Base-by-base conservation (phyloP, 1,284 basidiomycete species). In the Cutaneotrichosporon arboriforme region DNA sequence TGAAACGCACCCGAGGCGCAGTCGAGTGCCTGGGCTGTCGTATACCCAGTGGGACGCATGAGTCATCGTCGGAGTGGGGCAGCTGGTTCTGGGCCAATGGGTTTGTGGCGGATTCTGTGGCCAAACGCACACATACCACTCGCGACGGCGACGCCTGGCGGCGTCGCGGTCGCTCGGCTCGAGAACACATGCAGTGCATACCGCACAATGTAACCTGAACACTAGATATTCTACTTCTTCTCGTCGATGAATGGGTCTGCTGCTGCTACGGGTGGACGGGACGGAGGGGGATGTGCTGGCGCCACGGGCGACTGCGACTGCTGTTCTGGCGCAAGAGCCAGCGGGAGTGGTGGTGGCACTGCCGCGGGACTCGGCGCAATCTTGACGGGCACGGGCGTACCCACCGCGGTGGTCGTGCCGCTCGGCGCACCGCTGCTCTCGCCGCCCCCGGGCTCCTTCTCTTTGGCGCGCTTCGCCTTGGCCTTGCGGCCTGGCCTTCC, bases 401-500 rank as follows among this genome's bases (percentile, higher is more conserved):
- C 43, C 18, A 45, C 43, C 12, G 43, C 43, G 10, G 31, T 35
- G 5, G 43, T 45, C 17, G 31, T 18, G 20, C 31, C 20, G 7
- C 31, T 17, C 7, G 43, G 33, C 8, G 33, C 43, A 18, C 43
- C 34, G 38, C 38, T 40, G 38, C 20, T 20, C 17, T 20, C 38
- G 17, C 38, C 38, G 2, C 38, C 38, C 17, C 17, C 38, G 5
- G 33, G 31, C 10, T 33, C 43, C 43, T 45, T 33, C 31, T 41
- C 47, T 31, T 49, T 49, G 13, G 41, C 41, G 9, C 59, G 59
- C 49, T 64, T 64, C 3, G 65, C 63, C 55, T 73, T 73, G 36
- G 67, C 66, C 51, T 75, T 75, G 14, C 73, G 59, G 1, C 73
- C 73, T 0, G 72, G 72, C 35, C 73, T 60, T 8, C 73, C 73